phyloP scores from a whole-genome alignment of 352 stramenopile genomes.

The Saprolegnia parasitica region DNA sequence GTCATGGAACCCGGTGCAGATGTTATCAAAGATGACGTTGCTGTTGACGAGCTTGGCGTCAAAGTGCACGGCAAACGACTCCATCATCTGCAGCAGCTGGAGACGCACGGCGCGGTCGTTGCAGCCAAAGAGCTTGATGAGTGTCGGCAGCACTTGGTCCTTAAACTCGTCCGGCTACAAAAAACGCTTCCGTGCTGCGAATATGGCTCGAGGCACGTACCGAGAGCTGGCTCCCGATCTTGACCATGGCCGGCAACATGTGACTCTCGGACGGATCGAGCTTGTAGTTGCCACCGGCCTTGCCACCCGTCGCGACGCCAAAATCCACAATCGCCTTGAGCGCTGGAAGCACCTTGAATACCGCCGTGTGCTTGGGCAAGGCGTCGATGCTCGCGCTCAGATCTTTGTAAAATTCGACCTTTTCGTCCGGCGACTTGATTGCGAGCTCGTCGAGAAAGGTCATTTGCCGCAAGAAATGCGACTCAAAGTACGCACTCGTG shows the following conservation, averaged over 20 bases:
- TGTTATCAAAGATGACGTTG: conserved; percentile 84
- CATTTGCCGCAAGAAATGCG: conserved; percentile 91
- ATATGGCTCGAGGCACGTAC: conserved; percentile 14
- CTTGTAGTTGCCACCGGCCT: conserved; percentile 50
- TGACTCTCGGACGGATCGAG: conserved; percentile 81
- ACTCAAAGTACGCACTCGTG: conserved; percentile 88
- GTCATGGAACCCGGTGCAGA: conserved; percentile 90
- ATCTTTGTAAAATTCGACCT: conserved; percentile 93
- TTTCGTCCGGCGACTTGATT: conserved; percentile 91
- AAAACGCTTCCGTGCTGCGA: conserved; percentile 1
- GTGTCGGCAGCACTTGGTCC: conserved; percentile 78
- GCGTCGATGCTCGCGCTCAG: conserved; percentile 65
- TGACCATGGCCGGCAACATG: conserved; percentile 84
- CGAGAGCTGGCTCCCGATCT: conserved; percentile 73
- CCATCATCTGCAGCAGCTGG: conserved; percentile 89
- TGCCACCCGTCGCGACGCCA: conserved; percentile 46
- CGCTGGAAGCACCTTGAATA: conserved; percentile 83
- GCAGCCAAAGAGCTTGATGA: conserved; percentile 88
- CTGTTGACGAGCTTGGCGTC: conserved; percentile 89
- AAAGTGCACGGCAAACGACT: conserved; percentile 84
- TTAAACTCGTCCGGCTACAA: conserved; percentile 74
- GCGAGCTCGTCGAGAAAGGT: conserved; percentile 91
- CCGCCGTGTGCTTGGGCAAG: conserved; percentile 64
- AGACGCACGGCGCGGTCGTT: conserved; percentile 88
- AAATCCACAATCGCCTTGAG: conserved; percentile 83